Evolutionary conservation across 257 asterid genomes (phyloP), one percentile per base, ranked within the genome.

Genomic region (Thymus mandschuricus): DNA sequence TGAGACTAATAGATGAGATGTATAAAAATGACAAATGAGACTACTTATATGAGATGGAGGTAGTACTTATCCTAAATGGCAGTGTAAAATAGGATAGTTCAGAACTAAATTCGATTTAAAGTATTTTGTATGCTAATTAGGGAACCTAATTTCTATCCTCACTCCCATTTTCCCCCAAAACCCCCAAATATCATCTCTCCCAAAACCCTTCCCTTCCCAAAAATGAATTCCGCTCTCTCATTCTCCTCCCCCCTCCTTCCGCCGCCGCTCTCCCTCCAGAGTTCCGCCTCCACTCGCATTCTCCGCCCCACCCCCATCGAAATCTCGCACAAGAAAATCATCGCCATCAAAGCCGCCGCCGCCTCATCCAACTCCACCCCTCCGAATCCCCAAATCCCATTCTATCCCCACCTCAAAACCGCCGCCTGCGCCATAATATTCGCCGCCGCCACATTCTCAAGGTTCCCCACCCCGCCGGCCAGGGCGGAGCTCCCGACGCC

Each of bases 401-500:
- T 80, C 11, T 40, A 85, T 48, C 69, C 83, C 31, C 69, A 79
- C n/a, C 70, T 91, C 34, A 91, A 84, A 78, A 29, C 87, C 72
- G 77, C 94, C 56, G 76, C 86, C 67, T 34, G 75, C 83, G 84
- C 92, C 12, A 55, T 80, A 60, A 65, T 88, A 60, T 81, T 86
- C 70, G 79, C 89, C 13, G 94, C 91, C 27, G 87, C 85, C 1
- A 83, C 87, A 3, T 85, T 78, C 70, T 81, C 85, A 3, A 86
- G 66, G 56, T 78, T 82, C 68, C 67, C 72, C 15, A 57, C 21
- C 30, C 60, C 40, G 11, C 62, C 75, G 0, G 80, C 86, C 0
- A 62, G 72, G 73, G 88, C 88, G 70, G 77, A 76, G 71, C 38
- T 70, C n/a, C 49, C 78, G 7, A 28, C 80, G 67, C 75, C 82